Evolutionary conservation across 768 basidiomycete genomes (phyloP).

Genomic region (Macrolepiota dolichaula): DNA sequence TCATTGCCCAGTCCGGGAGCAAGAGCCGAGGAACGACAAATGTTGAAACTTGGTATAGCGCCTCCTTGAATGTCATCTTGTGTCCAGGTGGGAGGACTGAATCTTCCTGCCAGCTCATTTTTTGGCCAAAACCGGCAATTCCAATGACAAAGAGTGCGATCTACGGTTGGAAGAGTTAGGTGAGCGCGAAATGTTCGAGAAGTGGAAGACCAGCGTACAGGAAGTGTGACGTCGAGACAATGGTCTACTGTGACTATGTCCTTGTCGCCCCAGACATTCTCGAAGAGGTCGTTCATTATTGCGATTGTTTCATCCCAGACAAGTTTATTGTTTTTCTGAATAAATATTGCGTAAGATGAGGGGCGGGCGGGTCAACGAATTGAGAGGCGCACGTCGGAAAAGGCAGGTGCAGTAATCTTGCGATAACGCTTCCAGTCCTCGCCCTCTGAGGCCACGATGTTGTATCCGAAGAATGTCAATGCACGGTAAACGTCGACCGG

Average conservation of each 20-base stretch:
- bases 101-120: conserved; percentile 40
- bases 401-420: conserved; percentile 59
- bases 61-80: conserved; percentile 38
- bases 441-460: conserved; percentile 64
- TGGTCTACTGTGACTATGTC: conserved; percentile 37
- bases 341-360: neutral
- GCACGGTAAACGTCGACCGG: conserved; percentile 42
- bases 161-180: conserved; percentile 20
- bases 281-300: conserved; percentile 36
- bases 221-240: conserved; percentile 44
- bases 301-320: conserved; percentile 44
- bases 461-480: conserved; percentile 52
- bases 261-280: conserved; percentile 41
- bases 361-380: neutral
- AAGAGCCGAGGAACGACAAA: conserved; percentile 27
- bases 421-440: conserved; percentile 65
- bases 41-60: conserved; percentile 34
- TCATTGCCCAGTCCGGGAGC: conserved; percentile 32
- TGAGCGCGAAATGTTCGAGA: neutral
- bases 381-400: conserved; percentile 47
- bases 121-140: conserved; percentile 41
- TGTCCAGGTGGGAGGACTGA: conserved; percentile 34
- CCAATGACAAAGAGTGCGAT: conserved; percentile 50
- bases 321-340: conserved; percentile 38
- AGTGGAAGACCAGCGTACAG: conserved; percentile 28